A percentile compares a stretch with the other conserved stretches of the same genome.
phyloP scores from a whole-genome alignment of 805 yeast genomes.

The Candida incommunis region DNA sequence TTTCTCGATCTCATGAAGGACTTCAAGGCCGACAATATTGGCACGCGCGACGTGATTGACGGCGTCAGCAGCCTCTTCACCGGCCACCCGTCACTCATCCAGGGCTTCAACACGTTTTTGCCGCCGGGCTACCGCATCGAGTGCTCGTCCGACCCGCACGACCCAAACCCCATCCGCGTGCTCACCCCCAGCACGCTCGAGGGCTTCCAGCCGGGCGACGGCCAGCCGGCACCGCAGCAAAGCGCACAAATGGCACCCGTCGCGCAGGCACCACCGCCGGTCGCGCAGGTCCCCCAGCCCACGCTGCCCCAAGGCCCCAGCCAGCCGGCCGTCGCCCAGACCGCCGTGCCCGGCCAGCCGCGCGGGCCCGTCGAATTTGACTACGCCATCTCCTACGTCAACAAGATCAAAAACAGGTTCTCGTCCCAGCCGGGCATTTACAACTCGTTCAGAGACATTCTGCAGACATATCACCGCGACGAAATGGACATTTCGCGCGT shows the following conservation, averaged over 20 bases:
- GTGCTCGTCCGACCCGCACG: conserved; percentile 78
- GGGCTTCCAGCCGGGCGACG: conserved; percentile 1
- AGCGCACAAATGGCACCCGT: too few relatives aligned
- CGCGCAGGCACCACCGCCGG: conserved; percentile 5
- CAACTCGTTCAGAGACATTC: conserved; percentile 83
- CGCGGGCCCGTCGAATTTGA: conserved; percentile 81
- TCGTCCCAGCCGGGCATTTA: conserved; percentile 91
- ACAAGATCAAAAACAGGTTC: conserved; percentile 88
- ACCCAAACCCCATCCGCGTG: conserved; percentile 83
- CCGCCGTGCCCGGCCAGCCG: conserved; percentile 7
- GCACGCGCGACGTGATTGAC: conserved; percentile 97
- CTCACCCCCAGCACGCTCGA: conserved; percentile 60
- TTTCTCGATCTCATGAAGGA: conserved; percentile 98
- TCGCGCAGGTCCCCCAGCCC: conserved; percentile 4
- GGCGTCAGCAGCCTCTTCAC: conserved; percentile 81
- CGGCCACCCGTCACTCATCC: conserved; percentile 84
- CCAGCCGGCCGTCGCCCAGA: conserved; percentile 1
- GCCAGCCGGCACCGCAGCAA: conserved; percentile 8
- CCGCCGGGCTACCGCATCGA: conserved; percentile 94
- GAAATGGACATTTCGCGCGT: conserved; percentile 93
- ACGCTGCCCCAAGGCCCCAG: conserved; percentile 4
- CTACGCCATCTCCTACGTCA: conserved; percentile 92
- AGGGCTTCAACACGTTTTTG: conserved; percentile 92
- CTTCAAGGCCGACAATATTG: conserved; percentile 88
- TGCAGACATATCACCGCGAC: conserved; percentile 94